A percentile compares a stretch with the other conserved stretches of the same genome.
Conservation (phyloP, 331 rosid genomes). For the Malus hybrid region DNA sequence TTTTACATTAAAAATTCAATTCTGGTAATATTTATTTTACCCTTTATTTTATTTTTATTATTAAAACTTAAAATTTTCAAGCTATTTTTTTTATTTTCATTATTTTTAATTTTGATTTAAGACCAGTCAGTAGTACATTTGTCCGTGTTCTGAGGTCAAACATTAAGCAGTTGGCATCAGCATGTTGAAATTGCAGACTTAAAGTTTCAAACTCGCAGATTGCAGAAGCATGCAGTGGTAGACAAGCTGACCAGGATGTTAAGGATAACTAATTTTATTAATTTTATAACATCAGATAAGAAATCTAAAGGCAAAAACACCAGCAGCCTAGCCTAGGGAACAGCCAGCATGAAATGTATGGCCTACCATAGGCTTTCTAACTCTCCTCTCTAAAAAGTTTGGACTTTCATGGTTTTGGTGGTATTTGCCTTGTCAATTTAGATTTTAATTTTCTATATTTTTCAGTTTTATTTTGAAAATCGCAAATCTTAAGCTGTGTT, state of each 20-base stretch:
- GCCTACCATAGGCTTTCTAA: neutral
- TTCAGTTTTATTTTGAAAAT: neutral
- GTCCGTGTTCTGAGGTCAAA: conserved; percentile 10
- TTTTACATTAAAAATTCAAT: too few species aligned
- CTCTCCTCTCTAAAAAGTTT: neutral
- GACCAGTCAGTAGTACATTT: neutral
- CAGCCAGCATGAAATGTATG: neutral
- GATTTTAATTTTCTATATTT: neutral
- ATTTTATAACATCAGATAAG: neutral
- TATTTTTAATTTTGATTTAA: neutral
- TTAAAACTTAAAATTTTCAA: too few species aligned
- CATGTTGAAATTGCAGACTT: conserved; percentile 1
- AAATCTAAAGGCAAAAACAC: neutral
- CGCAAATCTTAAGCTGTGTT: neutral
- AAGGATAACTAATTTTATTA: neutral
- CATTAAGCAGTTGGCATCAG: conserved; percentile 1
- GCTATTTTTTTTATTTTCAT: too few species aligned
- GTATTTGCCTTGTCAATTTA: neutral
- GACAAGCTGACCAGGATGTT: neutral
- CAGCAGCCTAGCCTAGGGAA: neutral
- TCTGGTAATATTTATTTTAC: too few species aligned
- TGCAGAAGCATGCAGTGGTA: neutral
- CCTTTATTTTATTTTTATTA: too few species aligned
- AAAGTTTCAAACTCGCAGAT: conserved; percentile 8
- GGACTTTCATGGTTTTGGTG: conserved; percentile 6